Conservation (phyloP, 345 rosid genomes). For the Toxicodendron radicans region DNA sequence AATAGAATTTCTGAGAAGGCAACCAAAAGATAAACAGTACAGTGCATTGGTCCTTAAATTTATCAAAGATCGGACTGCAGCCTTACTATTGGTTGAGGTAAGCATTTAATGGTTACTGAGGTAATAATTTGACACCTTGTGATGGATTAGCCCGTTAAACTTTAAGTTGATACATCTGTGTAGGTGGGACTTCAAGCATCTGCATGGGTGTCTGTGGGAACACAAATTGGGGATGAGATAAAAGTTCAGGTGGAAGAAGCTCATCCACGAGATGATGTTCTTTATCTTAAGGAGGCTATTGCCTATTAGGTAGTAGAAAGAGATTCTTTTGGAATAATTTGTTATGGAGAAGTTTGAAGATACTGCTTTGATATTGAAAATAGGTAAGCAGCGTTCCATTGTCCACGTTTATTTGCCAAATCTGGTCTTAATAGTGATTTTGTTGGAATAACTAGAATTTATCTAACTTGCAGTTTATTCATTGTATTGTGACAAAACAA, state of each 20-base stretch:
- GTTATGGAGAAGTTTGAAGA: constrained; percentile 12
- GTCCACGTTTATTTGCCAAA: background rate
- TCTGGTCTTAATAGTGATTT: background rate
- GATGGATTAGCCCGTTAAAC: background rate
- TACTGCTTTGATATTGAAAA: constrained; percentile 10
- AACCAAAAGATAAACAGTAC: constrained; percentile 66
- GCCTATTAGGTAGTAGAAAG: constrained; percentile 22
- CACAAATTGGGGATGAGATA: constrained; percentile 78
- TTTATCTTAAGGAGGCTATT: constrained; percentile 67
- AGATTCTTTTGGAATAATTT: constrained; percentile 14
- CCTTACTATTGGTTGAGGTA: constrained; percentile 78
- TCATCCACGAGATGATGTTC: constrained; percentile 73
- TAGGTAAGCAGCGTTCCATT: constrained; percentile 28
- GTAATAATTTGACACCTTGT: background rate
- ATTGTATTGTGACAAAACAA: background rate
- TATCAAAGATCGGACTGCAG: constrained; percentile 79
- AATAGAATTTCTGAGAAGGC: constrained; percentile 74
- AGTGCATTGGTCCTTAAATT: constrained; percentile 77
- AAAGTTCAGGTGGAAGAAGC: constrained; percentile 80
- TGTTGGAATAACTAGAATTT: background rate
- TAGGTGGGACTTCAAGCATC: constrained; percentile 87
- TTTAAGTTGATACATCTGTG: background rate
- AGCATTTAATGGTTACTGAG: constrained; percentile 14
- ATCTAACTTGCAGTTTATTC: constrained; percentile 15
- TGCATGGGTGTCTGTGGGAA: constrained; percentile 77